Evolutionary conservation across 78 protist species (phyloP), one percentile per base, ranked within the genome.

Genomic region (Dictyostelium intermedium): DNA sequence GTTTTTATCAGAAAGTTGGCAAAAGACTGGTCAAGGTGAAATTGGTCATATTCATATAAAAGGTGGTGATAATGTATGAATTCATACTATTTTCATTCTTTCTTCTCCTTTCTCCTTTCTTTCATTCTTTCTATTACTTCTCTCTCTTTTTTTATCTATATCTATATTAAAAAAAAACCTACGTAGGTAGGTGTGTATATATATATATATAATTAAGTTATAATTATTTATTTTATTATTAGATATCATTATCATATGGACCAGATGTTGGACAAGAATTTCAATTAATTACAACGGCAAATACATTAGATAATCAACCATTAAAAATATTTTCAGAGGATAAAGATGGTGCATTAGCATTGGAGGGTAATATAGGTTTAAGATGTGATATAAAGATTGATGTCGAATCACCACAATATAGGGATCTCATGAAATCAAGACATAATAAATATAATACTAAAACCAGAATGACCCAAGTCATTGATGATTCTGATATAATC

Each of bases 241-340:
- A 86, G 92, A 76, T 86, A 35, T 77, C 84, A 60, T 86, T 86
- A 60, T 77, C 85, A 25, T 53, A 53, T 37, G 73, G 73, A 9
- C 16, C 74, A 41, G 77, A 53, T 18, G 82, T 27, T 2, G 35
- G 70, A 27, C 14, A 73, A 41, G 92, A 89, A 69, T 89, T 89
- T 61, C 93, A 89, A 45, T 76, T 85, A 53, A 53, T 69, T 41
- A 89, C 93, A 23, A 80, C 87, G 6, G 45, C 85, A 81, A 76
- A 47, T 25, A n/a, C 30, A 23, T 27, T 37, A 34, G 93, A 89
- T 27, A 18, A 69, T 10, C 83, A 89, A 27, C 93, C 93, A 37
- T 27, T 89, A 32, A 89, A 89, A 61, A 89, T 89, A 35, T 89
- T 89, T 63, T 89, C 93, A 34, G 87, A 89, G 53, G 93, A 89